Evolutionary conservation across 2,329 filamentous ascomycete genomes (phyloP).

Genomic region (Bisporella sp.): DNA sequence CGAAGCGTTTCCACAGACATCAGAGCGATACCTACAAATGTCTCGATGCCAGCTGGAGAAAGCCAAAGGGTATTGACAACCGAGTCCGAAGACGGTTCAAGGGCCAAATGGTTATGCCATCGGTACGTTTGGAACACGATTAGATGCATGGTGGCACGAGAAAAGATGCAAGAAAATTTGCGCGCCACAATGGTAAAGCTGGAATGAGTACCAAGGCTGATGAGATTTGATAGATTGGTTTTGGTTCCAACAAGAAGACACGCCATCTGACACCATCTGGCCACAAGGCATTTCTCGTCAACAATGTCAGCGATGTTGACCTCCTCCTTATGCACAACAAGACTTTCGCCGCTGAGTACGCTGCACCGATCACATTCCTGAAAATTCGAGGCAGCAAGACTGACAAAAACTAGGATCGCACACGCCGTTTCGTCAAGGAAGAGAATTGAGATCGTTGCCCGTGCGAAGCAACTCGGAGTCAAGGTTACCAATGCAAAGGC

Average conservation of each 20-base stretch:
- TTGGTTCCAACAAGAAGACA: constrained; percentile 99
- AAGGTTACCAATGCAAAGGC: constrained; percentile 99
- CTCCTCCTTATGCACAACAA: constrained; percentile 99
- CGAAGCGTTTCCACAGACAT: constrained; percentile 93
- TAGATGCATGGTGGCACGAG: constrained; percentile 1
- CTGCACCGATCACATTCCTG: constrained; percentile 21
- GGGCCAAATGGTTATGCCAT: constrained; percentile 93
- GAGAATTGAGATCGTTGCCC: constrained; percentile 94
- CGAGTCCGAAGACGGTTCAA: constrained; percentile 95
- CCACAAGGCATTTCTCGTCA: constrained; percentile 99
- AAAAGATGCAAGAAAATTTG: neutral
- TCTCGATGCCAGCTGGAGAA: constrained; percentile 88
- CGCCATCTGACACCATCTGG: constrained; percentile 97
- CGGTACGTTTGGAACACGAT: constrained; percentile 57
- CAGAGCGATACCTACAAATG: constrained; percentile 97
- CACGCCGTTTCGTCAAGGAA: constrained; percentile 98
- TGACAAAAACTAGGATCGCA: constrained; percentile 67
- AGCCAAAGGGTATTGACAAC: constrained; percentile 99
- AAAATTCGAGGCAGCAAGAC: constrained; percentile 13
- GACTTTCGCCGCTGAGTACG: constrained; percentile 97
- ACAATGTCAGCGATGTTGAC: constrained; percentile 93
- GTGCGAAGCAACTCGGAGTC: constrained; percentile 96
- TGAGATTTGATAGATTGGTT: constrained; percentile 69
- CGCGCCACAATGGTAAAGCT: neutral
- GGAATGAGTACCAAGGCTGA: constrained; percentile 16